Evolutionary conservation across 768 basidiomycete species (phyloP), one percentile per base, ranked within the genome.

Genomic region (Tylopilus vinaceipallidus): DNA sequence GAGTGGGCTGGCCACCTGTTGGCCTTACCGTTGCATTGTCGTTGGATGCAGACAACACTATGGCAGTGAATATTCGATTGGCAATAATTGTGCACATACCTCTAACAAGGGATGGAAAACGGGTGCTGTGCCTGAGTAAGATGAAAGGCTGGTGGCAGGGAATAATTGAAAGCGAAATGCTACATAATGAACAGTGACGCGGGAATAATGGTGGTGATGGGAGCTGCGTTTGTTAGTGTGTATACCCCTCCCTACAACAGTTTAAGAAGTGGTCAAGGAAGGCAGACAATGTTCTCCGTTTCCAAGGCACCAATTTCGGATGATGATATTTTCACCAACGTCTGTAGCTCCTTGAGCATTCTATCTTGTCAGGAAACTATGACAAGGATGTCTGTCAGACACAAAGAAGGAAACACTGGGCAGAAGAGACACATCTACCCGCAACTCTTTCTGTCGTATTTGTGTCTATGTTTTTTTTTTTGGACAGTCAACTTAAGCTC

Each of bases 351-450:
- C 3, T 58, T 53, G 53, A 80, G 79, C 26, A 76, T 17, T 65
- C 58, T 27, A 75, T 59, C 59, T 81, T 81, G 43, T 77, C 74
- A 0, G 63, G 19, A 38, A 76, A 71, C 80, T 81, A 52, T 3
- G 16, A 10, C 23, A 42, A n/a, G 6, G 16, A 34, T 32, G 3
- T n/a, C 50, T n/a, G 14, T 24, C 7, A 38, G 13, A 16, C 27
- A 35, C 27, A 6, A n/a, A 1, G 26, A 23, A 35, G 17, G 0
- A 26, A 45, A 14, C 24, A 11, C 16, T 12, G 38, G n/a, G n/a
- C n/a, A 40, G 13, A 39, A 24, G 33, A 33, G 39, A 61, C 76
- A 47, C 26, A 86, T 89, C 71, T 88, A 33, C 20, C 34, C 36
- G 12, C 47, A 53, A 22, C 48, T 42, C 50, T 30, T 47, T 52